Evolutionary conservation across 1,284 basidiomycete species (phyloP).

Genomic region (Athelia sp.): DNA sequence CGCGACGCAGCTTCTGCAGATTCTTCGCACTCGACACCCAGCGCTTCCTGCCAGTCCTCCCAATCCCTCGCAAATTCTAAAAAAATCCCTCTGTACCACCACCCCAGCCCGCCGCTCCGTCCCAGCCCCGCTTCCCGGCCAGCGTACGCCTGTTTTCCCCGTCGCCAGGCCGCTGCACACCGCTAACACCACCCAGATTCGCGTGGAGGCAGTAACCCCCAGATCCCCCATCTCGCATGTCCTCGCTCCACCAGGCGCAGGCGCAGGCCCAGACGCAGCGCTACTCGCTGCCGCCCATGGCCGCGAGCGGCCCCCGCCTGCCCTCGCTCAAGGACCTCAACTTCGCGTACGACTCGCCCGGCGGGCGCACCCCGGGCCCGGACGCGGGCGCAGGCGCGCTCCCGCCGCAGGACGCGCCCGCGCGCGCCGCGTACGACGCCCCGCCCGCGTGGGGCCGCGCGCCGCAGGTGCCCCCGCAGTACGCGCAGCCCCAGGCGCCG

Average conservation of each 20-base stretch:
- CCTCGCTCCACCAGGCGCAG: slow-evolving; percentile 35
- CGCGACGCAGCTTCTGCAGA: not conserved
- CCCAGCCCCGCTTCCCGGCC: not conserved
- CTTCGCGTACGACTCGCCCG: slow-evolving; percentile 46
- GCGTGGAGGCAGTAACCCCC: slow-evolving; percentile 28
- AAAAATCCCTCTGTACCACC: too few species aligned
- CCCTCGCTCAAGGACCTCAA: slow-evolving; percentile 66
- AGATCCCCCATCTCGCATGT: slow-evolving; percentile 22
- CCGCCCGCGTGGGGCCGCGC: not conserved
- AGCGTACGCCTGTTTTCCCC: slow-evolving; percentile 36
- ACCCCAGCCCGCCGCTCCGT: too few species aligned
- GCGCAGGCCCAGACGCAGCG: slow-evolving; percentile 24
- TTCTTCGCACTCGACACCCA: too few species aligned
- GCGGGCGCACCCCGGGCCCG: slow-evolving; percentile 25
- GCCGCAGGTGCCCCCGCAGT: not conserved
- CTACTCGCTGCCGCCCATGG: slow-evolving; percentile 31
- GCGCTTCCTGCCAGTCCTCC: too few species aligned
- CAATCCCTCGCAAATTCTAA: too few species aligned
- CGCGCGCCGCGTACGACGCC: not conserved
- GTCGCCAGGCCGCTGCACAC: slow-evolving; percentile 45
- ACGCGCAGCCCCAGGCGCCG: not conserved
- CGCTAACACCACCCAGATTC: slow-evolving; percentile 24
- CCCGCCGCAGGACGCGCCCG: slow-evolving; percentile 3
- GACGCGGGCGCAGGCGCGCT: slow-evolving; percentile 19
- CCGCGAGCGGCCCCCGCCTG: slow-evolving; percentile 45